Evolutionary conservation across 495 filamentous ascomycete species (phyloP).

Genomic region (Pseudomonodictys pantanalensis): DNA sequence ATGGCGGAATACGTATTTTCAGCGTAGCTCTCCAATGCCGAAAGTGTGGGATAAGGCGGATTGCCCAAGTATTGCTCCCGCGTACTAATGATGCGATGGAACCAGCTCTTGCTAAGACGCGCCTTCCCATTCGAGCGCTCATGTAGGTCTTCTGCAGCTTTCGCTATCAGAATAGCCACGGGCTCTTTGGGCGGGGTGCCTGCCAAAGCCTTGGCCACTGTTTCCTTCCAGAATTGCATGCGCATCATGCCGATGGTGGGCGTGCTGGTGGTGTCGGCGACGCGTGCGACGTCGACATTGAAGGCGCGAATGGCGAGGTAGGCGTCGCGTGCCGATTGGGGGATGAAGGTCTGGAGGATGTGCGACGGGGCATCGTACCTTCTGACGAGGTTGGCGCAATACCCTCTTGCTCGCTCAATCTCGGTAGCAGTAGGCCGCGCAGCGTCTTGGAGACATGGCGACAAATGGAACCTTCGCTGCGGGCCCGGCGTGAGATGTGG

Average conservation of each 20-base stretch:
- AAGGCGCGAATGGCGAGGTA: constrained; percentile 90
- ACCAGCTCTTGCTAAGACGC: constrained; percentile 74
- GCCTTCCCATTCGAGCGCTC: constrained; percentile 52
- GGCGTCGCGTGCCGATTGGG: constrained; percentile 64
- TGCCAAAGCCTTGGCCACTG: constrained; percentile 69
- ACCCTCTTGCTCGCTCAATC: constrained; percentile 15
- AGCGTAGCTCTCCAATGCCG: constrained; percentile 77
- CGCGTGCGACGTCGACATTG: constrained; percentile 83
- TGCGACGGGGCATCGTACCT: constrained; percentile 84
- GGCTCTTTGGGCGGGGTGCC: constrained; percentile 81
- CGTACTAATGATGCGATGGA: constrained; percentile 70
- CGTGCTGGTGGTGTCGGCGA: constrained; percentile 82
- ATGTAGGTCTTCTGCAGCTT: constrained; percentile 62
- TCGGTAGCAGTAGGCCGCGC: constrained; percentile 5
- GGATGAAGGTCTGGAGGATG: constrained; percentile 80
- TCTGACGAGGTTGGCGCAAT: constrained; percentile 50
- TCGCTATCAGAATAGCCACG: constrained; percentile 76
- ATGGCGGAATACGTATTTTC: constrained; percentile 92
- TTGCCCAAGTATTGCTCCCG: constrained; percentile 82
- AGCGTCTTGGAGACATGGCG: neutral
- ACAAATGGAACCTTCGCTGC: constrained; percentile 1
- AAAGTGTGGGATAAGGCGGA: constrained; percentile 70
- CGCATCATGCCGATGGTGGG: constrained; percentile 79
- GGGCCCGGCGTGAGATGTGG: neutral
- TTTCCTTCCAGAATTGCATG: constrained; percentile 91